Conservation (phyloP, 768 basidiomycete genomes). For the Psilocybe sp. region DNA sequence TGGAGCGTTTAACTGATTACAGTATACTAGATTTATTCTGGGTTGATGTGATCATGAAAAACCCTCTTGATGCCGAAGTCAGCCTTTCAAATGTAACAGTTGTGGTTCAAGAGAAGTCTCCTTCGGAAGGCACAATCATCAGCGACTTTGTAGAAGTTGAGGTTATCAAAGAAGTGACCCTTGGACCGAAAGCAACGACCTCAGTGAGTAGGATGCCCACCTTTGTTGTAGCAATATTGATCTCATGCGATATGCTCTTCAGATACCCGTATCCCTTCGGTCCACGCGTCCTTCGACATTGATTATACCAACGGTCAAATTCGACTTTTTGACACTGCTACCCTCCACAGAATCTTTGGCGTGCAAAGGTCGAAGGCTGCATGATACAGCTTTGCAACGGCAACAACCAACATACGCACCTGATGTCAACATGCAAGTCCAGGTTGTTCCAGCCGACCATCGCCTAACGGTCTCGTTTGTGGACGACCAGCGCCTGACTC, state of each 20-base stretch:
- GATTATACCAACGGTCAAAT: constrained; percentile 54
- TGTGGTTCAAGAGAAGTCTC: constrained; percentile 39
- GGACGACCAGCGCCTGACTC: constrained; percentile 45
- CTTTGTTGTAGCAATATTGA: neutral
- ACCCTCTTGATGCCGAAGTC: constrained; percentile 76
- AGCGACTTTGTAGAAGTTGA: constrained; percentile 53
- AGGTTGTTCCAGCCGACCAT: constrained; percentile 65
- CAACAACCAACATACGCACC: constrained; percentile 69
- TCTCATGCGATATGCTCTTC: neutral
- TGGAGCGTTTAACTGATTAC: neutral
- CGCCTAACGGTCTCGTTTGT: constrained; percentile 58
- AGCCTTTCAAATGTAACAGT: constrained; percentile 62
- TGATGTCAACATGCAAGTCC: constrained; percentile 57
- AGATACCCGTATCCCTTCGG: constrained; percentile 67
- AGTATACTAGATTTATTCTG: constrained; percentile 63
- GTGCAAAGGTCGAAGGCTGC: constrained; percentile 70
- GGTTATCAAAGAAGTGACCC: constrained; percentile 54
- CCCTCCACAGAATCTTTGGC: constrained; percentile 65
- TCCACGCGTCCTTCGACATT: constrained; percentile 50
- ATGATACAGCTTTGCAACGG: constrained; percentile 70
- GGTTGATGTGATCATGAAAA: constrained; percentile 67
- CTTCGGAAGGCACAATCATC: constrained; percentile 26
- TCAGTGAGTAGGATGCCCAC: constrained; percentile 41
- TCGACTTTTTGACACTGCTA: constrained; percentile 73
- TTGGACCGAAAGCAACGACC: constrained; percentile 63